Evolutionary conservation across 495 filamentous ascomycete genomes (phyloP).

Genomic region (Cryomyces minteri): DNA sequence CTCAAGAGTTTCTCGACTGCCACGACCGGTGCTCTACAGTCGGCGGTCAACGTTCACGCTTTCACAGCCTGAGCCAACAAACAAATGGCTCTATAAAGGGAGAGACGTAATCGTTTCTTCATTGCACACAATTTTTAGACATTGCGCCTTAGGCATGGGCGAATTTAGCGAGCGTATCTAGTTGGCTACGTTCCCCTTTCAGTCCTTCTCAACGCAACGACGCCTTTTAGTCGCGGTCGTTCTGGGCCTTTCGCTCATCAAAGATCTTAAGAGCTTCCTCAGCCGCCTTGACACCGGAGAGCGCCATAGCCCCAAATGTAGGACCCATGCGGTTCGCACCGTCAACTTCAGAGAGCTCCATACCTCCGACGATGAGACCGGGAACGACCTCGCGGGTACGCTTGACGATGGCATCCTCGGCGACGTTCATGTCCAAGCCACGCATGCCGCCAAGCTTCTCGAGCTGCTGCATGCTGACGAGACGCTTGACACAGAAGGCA

Average conservation of each 20-base stretch:
- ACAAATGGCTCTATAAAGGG: too few species aligned
- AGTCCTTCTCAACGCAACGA: too few species aligned
- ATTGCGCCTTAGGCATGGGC: too few species aligned
- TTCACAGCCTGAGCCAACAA: too few species aligned
- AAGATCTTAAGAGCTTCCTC: slow-evolving; percentile 66
- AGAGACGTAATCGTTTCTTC: too few species aligned
- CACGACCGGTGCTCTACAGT: too few species aligned
- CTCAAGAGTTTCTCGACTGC: too few species aligned
- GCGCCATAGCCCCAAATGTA: slow-evolving; percentile 68
- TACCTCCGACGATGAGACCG: slow-evolving; percentile 78
- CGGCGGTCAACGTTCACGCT: too few species aligned
- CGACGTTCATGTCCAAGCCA: slow-evolving; percentile 73
- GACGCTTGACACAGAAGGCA: slow-evolving; percentile 70
- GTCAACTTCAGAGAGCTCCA: slow-evolving; percentile 84
- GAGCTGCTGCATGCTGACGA: slow-evolving; percentile 63
- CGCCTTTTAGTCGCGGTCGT: slow-evolving; percentile 3
- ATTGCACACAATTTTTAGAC: too few species aligned
- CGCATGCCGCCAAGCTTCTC: slow-evolving; percentile 81
- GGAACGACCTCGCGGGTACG: slow-evolving; percentile 70
- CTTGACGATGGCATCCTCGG: slow-evolving; percentile 85
- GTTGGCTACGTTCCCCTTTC: too few species aligned
- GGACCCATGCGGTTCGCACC: slow-evolving; percentile 53
- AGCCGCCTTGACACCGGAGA: slow-evolving; percentile 72
- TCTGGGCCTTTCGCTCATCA: slow-evolving; percentile 43
- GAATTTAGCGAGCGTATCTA: too few species aligned